Evolutionary conservation across 1,139 yeast genomes (phyloP).

Genomic region (Hyphopichia fennica): DNA sequence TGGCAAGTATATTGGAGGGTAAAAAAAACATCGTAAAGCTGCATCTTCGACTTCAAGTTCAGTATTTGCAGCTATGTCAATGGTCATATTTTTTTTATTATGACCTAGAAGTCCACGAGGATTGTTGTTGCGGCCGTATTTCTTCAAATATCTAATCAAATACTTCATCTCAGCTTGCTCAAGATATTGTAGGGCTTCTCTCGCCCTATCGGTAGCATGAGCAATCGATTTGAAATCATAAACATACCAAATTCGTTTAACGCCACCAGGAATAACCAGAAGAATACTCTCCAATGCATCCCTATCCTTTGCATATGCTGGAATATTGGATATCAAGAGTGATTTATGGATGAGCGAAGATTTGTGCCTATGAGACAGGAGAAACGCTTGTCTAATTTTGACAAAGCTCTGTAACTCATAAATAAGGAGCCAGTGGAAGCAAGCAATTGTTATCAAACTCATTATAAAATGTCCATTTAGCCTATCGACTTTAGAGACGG

Average conservation of each 20-base stretch:
- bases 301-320: conserved; percentile 29
- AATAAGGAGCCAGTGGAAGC: conserved; percentile 54
- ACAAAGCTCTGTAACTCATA: conserved; percentile 52
- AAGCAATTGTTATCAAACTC: conserved; percentile 48
- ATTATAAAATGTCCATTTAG: conserved; percentile 57
- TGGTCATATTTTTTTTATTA: too few relatives aligned
- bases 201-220: conserved; percentile 27
- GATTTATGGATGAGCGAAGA: conserved; percentile 33
- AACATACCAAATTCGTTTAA: conserved; percentile 51
- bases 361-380: conserved; percentile 26
- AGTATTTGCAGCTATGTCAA: too few relatives aligned
- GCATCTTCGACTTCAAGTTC: background rate
- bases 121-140: background rate
- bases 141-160: conserved; percentile 13
- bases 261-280: conserved; percentile 43
- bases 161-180: conserved; percentile 34
- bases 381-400: conserved; percentile 40
- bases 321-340: conserved; percentile 52
- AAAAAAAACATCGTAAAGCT: conserved; percentile 18
- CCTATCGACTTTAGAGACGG: conserved; percentile 42
- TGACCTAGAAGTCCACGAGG: too few relatives aligned
- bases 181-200: conserved; percentile 32
- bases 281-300: conserved; percentile 26
- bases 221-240: conserved; percentile 41
- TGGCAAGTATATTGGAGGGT: conserved; percentile 33